Evolutionary conservation across 164 flowering plant species (phyloP), one percentile per base, ranked within the genome.

Genomic region (Platanus orientalis): DNA sequence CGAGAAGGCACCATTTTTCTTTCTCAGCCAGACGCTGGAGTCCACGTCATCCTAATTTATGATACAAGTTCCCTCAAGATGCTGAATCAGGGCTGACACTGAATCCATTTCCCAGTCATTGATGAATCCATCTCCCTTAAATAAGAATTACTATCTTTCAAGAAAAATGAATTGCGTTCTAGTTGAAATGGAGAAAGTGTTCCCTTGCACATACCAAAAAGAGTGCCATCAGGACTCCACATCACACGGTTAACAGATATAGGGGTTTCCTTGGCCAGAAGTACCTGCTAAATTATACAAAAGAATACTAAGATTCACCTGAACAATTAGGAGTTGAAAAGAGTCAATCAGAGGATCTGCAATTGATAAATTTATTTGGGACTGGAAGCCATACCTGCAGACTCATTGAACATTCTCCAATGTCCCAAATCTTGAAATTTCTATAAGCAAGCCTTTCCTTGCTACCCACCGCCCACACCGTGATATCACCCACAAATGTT

Each of bases 211-310:
- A 36, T 77, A 89, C 96, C 93, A 68, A 85, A 80, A 57, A 87
- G 77, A 27, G 81, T 58, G 53, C 96, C 96, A 77, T 89, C 93
- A 60, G 89, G 86, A 69, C 91, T 85, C 96, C 96, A 89, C 48
- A 71, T 68, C 36, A 89, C 88, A 61, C 91, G 90, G 53, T 84
- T 89, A 29, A 87, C 80, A 49, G 87, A 83, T 66, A 82, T 78
- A 28, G 83, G 30, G 66, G 78, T 68, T 53, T 86, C 88, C 67
- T 66, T 79, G 42, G 69, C 62, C 47, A 86, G 52, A 54, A 84
- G 75, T 52, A 80, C 80, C 95, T 88, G 61, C 21, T 13, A 6
- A 24, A 36, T n/a, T n/a, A n/a, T n/a, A 27, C 6, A 27, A 42
- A n/a, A 6, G 58, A 50, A 60, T 21, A 61, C 36, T 52, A 32